A percentile compares a stretch with the other conserved stretches of the same genome.
Evolutionary conservation across 495 filamentous ascomycete genomes (phyloP).

Genomic region (Aspergillus taichungensis): DNA sequence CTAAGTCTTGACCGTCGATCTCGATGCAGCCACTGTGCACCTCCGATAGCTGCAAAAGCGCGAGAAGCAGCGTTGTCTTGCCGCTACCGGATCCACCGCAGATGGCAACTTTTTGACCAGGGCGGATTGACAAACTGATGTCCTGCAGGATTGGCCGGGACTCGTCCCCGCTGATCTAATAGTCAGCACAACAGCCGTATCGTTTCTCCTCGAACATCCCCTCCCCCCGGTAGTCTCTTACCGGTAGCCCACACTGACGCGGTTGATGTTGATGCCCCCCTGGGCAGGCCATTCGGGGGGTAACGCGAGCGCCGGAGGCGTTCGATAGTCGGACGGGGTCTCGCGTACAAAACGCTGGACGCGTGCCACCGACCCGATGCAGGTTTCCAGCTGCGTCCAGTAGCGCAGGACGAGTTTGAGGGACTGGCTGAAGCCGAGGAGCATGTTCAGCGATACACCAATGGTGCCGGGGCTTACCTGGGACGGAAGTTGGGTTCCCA

Average conservation of each 20-base stretch:
- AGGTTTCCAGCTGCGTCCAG: conserved; percentile 48
- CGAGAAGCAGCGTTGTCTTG: conserved; percentile 14
- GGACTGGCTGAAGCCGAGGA: conserved; percentile 44
- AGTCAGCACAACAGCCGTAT: conserved; percentile 7
- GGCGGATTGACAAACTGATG: conserved; percentile 16
- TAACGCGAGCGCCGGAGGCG: not conserved
- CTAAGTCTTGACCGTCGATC: conserved; percentile 15
- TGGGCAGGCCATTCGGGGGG: conserved; percentile 16
- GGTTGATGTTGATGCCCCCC: conserved; percentile 14
- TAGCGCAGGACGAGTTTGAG: conserved; percentile 20
- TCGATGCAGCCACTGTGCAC: conserved; percentile 2
- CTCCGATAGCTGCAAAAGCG: conserved; percentile 6
- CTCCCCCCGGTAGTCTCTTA: not conserved
- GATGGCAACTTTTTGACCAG: conserved; percentile 28
- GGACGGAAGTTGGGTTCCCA: conserved; percentile 31
- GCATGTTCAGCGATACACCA: conserved; percentile 56
- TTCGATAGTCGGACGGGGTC: conserved; percentile 17
- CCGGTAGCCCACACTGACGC: not conserved
- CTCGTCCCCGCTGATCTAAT: conserved; percentile 3
- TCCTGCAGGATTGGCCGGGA: conserved; percentile 4
- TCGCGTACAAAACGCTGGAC: conserved; percentile 27
- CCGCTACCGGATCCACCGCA: conserved; percentile 32
- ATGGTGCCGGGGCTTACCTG: conserved; percentile 44
- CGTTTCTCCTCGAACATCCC: not conserved
- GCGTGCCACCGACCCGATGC: conserved; percentile 41